Base-by-base conservation (phyloP, 495 filamentous ascomycete genomes). In the Aspergillus homomorphus region DNA sequence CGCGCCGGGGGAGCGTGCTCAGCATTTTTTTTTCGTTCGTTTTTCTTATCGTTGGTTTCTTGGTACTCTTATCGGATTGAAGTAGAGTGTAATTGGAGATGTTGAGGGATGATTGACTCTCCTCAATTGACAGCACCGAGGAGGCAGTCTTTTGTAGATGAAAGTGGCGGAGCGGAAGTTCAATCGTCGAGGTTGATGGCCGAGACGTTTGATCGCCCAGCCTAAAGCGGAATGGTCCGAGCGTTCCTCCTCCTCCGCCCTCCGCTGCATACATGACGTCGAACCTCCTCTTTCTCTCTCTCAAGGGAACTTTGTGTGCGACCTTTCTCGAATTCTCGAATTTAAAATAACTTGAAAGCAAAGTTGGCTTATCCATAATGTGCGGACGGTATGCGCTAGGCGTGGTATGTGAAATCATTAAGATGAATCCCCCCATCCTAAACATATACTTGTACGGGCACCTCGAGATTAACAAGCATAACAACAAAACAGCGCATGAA, bases 341-440 rank as follows among this genome's bases (percentile, higher is more conserved):
- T n/a, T n/a, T n/a, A n/a, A n/a, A n/a, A n/a, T n/a, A n/a, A n/a
- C n/a, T n/a, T n/a, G n/a, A n/a, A 38, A 38, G 33, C 7, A 30
- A 30, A 16, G 8, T 54, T 45, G 2, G 3, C 10, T 26, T 10
- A 20, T 20, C 21, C 43, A 74, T 26, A 12, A 96, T 96, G 91
- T 96, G 91, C 69, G 91, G 91, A 9, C 82, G 91, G 56, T 96
- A 95, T 68, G 85, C 86, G n/a, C 67, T 96, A 49, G 83, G 86
- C 20, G 75, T 93, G 76, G 90, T 93, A 79, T 43, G 85, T 80
- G 15, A 24, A 33, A 15, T 33, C 51, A 16, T 9, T 45, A n/a
- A n/a, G n/a, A n/a, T n/a, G n/a, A n/a, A 23, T 41, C 45, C 24
- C 30, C 28, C 53, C 44, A 45, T n/a, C n/a, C 41, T 28, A 55